phyloP scores from a whole-genome alignment of 1,284 basidiomycete genomes.

The Coniophora puteana region DNA sequence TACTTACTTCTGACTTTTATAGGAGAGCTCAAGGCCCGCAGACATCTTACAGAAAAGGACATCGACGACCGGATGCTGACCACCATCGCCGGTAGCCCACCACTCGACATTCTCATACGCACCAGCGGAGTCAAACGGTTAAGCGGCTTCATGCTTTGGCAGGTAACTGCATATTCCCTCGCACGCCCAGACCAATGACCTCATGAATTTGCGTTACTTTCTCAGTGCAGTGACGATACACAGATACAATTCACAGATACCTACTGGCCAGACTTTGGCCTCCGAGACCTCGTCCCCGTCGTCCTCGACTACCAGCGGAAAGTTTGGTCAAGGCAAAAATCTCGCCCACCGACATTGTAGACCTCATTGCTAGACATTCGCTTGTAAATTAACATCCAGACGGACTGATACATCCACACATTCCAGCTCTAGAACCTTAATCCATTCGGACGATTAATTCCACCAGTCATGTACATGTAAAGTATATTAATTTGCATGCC shows the following conservation, averaged over 20 bases:
- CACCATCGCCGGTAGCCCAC: constrained; percentile 63
- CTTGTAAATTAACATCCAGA: too few relatives aligned
- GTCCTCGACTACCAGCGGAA: constrained; percentile 84
- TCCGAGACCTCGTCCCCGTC: constrained; percentile 84
- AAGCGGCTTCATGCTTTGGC: constrained; percentile 94
- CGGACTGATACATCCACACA: too few relatives aligned
- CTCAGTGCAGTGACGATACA: constrained; percentile 73
- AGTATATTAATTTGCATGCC: too few relatives aligned
- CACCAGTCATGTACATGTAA: too few relatives aligned
- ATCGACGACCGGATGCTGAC: constrained; percentile 70
- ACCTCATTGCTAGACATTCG: too few relatives aligned
- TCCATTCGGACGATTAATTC: too few relatives aligned
- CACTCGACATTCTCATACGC: constrained; percentile 88
- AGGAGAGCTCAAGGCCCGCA: too few relatives aligned
- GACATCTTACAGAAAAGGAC: constrained; percentile 62
- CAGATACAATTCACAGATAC: constrained; percentile 90
- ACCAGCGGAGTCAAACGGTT: constrained; percentile 91
- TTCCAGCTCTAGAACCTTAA: too few relatives aligned
- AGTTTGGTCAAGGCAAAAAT: constrained; percentile 39
- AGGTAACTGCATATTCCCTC: constrained; percentile 48
- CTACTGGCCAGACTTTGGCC: constrained; percentile 95
- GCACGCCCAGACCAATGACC: background rate
- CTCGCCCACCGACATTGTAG: constrained; percentile 15
- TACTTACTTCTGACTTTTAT: constrained; percentile 6
- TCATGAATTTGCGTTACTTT: background rate